phyloP scores from a whole-genome alignment of 306 rosid genomes.

The Rosa lucieae region DNA sequence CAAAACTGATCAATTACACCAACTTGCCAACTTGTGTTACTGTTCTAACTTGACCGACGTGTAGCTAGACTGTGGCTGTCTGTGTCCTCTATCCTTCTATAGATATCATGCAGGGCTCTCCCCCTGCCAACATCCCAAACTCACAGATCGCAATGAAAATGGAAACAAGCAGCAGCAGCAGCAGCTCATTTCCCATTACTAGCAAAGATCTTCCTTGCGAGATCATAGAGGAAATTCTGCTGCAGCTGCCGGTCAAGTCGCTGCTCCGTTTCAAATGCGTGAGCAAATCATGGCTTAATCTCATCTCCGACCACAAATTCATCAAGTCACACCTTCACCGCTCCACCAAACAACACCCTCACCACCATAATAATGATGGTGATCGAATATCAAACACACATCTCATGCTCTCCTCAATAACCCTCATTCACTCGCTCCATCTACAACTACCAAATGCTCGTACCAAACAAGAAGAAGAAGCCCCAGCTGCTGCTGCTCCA shows the following conservation, averaged over 20 bases:
- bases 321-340: conserved; percentile 15
- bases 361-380: not conserved
- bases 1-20: not conserved
- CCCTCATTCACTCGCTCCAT: conserved; percentile 8
- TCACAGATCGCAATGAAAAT: not conserved
- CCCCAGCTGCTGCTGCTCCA: not conserved
- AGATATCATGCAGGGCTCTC: not conserved
- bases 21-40: not conserved
- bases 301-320: conserved; percentile 20
- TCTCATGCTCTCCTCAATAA: conserved; percentile 5
- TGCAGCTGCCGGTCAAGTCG: conserved; percentile 22
- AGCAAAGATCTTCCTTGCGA: conserved; percentile 11
- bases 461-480: not conserved
- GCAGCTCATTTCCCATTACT: not conserved
- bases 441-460: not conserved
- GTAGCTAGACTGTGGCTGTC: not conserved
- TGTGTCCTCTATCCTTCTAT: not conserved
- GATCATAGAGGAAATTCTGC: conserved; percentile 15
- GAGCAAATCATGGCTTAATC: conserved; percentile 21
- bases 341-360: conserved; percentile 9
- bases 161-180: not conserved
- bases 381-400: not conserved
- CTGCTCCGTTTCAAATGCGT: conserved; percentile 21
- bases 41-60: too few relatives aligned
- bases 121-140: not conserved